phyloP scores from a whole-genome alignment of 2,329 filamentous ascomycete species.

The Exophiala alcalophila region DNA sequence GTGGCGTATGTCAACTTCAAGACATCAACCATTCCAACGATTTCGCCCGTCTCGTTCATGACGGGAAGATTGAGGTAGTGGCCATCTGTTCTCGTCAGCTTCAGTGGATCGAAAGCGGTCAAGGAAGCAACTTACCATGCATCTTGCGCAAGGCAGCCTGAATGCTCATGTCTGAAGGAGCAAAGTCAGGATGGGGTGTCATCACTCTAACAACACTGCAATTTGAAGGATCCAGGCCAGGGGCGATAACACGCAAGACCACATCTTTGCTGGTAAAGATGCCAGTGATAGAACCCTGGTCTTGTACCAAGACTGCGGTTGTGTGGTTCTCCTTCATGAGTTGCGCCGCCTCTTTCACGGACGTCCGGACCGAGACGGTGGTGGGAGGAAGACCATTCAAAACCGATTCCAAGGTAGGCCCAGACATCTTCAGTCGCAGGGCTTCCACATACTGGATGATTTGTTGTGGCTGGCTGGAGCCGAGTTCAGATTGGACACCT shows the following conservation, averaged over 20 bases:
- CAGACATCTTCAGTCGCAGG: slow-evolving; percentile 92
- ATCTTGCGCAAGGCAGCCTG: slow-evolving; percentile 97
- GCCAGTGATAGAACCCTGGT: slow-evolving; percentile 94
- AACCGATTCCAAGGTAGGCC: slow-evolving; percentile 91
- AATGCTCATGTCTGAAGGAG: slow-evolving; percentile 98
- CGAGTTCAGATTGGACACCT: slow-evolving; percentile 94
- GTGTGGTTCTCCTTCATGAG: slow-evolving; percentile 99
- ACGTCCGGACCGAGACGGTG: slow-evolving; percentile 92
- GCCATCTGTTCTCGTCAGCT: slow-evolving; percentile 61
- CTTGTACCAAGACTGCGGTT: slow-evolving; percentile 91
- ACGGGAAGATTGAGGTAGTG: slow-evolving; percentile 98
- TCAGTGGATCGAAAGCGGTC: neutral
- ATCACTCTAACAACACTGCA: slow-evolving; percentile 98
- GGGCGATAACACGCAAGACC: slow-evolving; percentile 94
- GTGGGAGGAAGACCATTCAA: slow-evolving; percentile 87
- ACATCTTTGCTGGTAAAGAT: slow-evolving; percentile 99
- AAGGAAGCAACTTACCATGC: slow-evolving; percentile 67
- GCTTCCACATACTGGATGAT: slow-evolving; percentile 99
- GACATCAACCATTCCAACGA: slow-evolving; percentile 99
- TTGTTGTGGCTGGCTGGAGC: slow-evolving; percentile 92
- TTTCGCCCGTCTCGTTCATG: slow-evolving; percentile 96
- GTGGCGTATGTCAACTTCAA: slow-evolving; percentile 98
- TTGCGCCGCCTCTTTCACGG: slow-evolving; percentile 90
- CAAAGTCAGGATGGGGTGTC: slow-evolving; percentile 98
- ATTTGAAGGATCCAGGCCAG: slow-evolving; percentile 85